Evolutionary conservation across 192 early-diverging fungal genomes (phyloP).

Genomic region (Coemansia sp.): DNA sequence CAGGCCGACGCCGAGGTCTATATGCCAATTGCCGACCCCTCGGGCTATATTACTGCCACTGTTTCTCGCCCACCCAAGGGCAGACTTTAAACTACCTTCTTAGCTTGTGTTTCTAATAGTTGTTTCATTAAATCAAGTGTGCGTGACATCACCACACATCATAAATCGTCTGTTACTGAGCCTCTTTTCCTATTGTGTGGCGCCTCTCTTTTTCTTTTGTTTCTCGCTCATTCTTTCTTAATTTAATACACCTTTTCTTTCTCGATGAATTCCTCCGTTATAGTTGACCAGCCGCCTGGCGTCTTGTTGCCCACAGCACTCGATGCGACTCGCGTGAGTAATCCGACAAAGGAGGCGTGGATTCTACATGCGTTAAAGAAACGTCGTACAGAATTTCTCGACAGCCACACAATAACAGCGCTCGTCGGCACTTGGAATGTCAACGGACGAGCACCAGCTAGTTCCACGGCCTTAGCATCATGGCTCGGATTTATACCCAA

Average conservation of each 20-base stretch:
- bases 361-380: constrained; percentile 43
- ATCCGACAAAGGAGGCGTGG: constrained; percentile 51
- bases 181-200: too few species aligned
- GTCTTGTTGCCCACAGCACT: background rate
- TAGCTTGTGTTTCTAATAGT: constrained; percentile 23
- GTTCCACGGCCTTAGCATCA: constrained; percentile 48
- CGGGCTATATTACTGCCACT: constrained; percentile 74
- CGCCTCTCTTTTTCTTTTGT: constrained; percentile 23
- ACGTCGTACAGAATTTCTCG: constrained; percentile 37
- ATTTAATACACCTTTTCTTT: background rate
- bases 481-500: constrained; percentile 64
- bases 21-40: constrained; percentile 72
- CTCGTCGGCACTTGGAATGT: constrained; percentile 94
- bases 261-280: background rate
- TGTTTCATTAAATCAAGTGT: constrained; percentile 11
- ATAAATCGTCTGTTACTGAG: constrained; percentile 19
- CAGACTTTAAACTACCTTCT: constrained; percentile 31
- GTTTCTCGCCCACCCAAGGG: constrained; percentile 56
- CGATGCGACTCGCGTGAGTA: constrained; percentile 29
- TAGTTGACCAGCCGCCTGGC: background rate
- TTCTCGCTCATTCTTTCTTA: constrained; percentile 29
- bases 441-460: constrained; percentile 68
- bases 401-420: constrained; percentile 37
- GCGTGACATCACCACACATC: constrained; percentile 8
- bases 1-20: constrained; percentile 69